These are phyloP conservation scores for Calonectria pseudoreteaudii DNA, from an alignment of 2,329 filamentous ascomycete species.

Conservation along the genomic window DNA sequence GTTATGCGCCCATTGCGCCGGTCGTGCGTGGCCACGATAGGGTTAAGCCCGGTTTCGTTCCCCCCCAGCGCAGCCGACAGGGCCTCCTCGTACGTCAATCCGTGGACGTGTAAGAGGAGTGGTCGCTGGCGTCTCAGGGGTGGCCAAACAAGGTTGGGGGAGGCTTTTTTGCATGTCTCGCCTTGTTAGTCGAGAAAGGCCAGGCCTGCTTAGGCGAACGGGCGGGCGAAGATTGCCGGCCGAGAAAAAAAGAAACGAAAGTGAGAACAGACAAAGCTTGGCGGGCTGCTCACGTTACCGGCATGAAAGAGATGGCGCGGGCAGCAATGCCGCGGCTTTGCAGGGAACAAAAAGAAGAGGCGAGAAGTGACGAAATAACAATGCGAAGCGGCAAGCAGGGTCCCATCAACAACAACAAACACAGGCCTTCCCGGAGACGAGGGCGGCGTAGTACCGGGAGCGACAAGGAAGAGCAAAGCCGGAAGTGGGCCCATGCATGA, in stretches of 20 bases:
- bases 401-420: slow-evolving; percentile 13
- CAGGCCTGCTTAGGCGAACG: background rate
- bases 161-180: slow-evolving; percentile 16
- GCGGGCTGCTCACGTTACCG: background rate
- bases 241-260: background rate
- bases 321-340: background rate
- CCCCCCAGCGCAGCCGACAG: slow-evolving; percentile 1
- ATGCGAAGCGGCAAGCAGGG: background rate
- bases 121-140: slow-evolving; percentile 9
- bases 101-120: slow-evolving; percentile 24
- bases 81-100: slow-evolving; percentile 15
- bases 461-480: background rate
- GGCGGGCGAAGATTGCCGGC: background rate
- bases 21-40: background rate
- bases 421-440: slow-evolving; percentile 1
- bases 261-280: background rate
- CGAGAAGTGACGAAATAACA: background rate
- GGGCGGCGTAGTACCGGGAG: background rate
- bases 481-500: background rate
- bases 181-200: background rate
- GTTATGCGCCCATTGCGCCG: slow-evolving; percentile 2
- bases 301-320: background rate
- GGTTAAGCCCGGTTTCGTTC: background rate
- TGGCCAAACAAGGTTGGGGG: slow-evolving; percentile 19
- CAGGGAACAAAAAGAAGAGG: background rate